Evolutionary conservation across 2,329 filamentous ascomycete species (phyloP).

Genomic region (Cytospora piceae): DNA sequence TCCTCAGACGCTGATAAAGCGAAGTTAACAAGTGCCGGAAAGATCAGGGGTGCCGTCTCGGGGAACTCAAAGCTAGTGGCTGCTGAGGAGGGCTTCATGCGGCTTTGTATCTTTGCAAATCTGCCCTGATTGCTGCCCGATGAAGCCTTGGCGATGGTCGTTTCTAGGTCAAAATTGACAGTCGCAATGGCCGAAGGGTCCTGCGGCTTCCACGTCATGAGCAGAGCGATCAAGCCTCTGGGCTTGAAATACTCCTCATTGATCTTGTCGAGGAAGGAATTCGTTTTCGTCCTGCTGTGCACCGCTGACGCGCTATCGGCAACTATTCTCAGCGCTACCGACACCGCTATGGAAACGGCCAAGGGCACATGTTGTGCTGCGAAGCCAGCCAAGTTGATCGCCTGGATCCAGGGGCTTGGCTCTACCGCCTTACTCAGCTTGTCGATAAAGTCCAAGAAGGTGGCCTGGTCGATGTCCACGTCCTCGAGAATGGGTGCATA

Average conservation of each 20-base stretch:
- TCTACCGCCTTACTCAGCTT: conserved; percentile 48
- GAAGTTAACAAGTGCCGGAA: conserved; percentile 46
- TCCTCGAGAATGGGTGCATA: conserved; percentile 54
- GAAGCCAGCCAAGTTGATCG: conserved; percentile 47
- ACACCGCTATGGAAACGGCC: conserved; percentile 47
- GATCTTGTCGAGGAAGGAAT: conserved; percentile 58
- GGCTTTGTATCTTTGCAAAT: conserved; percentile 37
- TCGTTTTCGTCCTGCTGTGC: conserved; percentile 48
- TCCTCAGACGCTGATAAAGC: conserved; percentile 27
- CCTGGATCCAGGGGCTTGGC: conserved; percentile 41
- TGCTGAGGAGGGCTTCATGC: conserved; percentile 43
- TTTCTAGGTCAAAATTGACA: conserved; percentile 40
- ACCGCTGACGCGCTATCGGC: conserved; percentile 47
- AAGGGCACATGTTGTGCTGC: conserved; percentile 44
- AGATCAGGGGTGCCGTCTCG: conserved; percentile 53
- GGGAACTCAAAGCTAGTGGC: conserved; percentile 47
- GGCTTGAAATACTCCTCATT: conserved; percentile 62
- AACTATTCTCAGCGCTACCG: conserved; percentile 47
- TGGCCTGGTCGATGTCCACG: conserved; percentile 50
- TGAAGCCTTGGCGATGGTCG: conserved; percentile 41
- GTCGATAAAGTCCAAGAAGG: conserved; percentile 53
- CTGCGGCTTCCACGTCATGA: conserved; percentile 58
- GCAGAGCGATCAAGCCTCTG: conserved; percentile 52
- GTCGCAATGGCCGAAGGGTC: conserved; percentile 35
- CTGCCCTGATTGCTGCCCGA: conserved; percentile 15